Evolutionary conservation across 1,284 basidiomycete species (phyloP), one percentile per base, ranked within the genome.

Genomic region (Cryptococcus sp.): DNA sequence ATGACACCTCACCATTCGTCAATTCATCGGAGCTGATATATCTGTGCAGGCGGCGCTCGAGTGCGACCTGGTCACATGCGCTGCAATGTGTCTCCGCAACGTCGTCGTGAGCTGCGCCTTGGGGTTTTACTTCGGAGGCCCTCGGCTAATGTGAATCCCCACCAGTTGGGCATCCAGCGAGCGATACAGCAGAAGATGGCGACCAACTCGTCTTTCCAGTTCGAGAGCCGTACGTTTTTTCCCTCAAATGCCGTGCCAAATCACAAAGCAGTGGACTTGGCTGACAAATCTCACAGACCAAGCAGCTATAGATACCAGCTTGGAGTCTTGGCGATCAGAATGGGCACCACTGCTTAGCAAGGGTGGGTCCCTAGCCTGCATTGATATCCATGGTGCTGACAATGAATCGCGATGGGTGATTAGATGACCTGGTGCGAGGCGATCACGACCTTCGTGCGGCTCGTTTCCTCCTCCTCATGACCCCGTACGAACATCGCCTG

Each of bases 391-490:
- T n/a, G 24, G 13, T n/a, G 24, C 46, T 49, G 21, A 50, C 40
- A n/a, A n/a, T n/a, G n/a, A n/a, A n/a, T n/a, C n/a, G n/a, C n/a
- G 40, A 13, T 50, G 28, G 15, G 13, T 45, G n/a, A 15, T 16
- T 20, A 48, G 53, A 61, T 20, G 62, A 64, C 33, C 53, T 43
- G n/a, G 42, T 48, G 3, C 55, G 60, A 24, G 16, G 44, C 4
- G 48, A 52, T 20, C 48, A 54, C 15, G 62, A 64, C 48, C 48
- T 59, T 16, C 33, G 55, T n/a, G 57, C 59, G 2, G 47, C 54
- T 7, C 55, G 60, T 24, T 57, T 61, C 24, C 56, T 61, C 18
- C 47, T 64, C 4, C 42, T 59, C 15, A 61, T 61, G 53, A 58
- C 55, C 5, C 55, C 57, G 4, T 64, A 60, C 48, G 60, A 61